Base-by-base conservation (phyloP, 176 grass and related monocot species). In the Poa annua region DNA sequence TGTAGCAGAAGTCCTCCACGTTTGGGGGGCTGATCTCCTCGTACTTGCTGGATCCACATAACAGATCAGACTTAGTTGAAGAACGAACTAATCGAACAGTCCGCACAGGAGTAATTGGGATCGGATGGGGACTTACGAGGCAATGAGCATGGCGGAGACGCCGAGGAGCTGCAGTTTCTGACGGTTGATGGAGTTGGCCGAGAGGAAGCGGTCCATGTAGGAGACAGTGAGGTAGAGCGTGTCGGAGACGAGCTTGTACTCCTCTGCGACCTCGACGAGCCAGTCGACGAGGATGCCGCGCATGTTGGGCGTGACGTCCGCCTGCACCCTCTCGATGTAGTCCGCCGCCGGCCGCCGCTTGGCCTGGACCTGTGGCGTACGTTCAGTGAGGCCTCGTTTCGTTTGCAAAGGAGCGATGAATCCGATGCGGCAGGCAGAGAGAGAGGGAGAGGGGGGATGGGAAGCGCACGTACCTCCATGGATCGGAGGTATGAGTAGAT, bases 401-500 rank as follows among this genome's bases (percentile, higher is more conserved):
- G 56, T 26, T 7, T 4, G 60, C 20, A 6, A 6, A 73, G 13
- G 25, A 52, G 24, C 4, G 71, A 74, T 9, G 57, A 20, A 41
- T 57, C 56, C 44, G 22, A 21, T 7, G 14, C 19, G 48, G 45
- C 3, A 11, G 55, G 19, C 0, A 2, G 16, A n/a, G 56, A 60
- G 56, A 24, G 21, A 5, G 8, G n/a, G n/a, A 29, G 29, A 29
- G 29, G 29, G 29, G 29, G 25, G 2, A 42, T 35, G 33, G 8
- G 34, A 59, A 47, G 44, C 2, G 55, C 19, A 39, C 32, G 62
- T 79, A 88, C 91, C 88, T 96, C 93, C 88, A 96, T 91, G 56
- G 88, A 91, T 47, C 88, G 86, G 66, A 96, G 93, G 84, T 96
- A 96, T 19, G 87, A 84, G 74, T 93, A 85, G 66, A 96, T 96